These are phyloP conservation scores for Fusarium sacchari DNA, from an alignment of 2,329 filamentous ascomycete genomes.

Conservation along the genomic window DNA sequence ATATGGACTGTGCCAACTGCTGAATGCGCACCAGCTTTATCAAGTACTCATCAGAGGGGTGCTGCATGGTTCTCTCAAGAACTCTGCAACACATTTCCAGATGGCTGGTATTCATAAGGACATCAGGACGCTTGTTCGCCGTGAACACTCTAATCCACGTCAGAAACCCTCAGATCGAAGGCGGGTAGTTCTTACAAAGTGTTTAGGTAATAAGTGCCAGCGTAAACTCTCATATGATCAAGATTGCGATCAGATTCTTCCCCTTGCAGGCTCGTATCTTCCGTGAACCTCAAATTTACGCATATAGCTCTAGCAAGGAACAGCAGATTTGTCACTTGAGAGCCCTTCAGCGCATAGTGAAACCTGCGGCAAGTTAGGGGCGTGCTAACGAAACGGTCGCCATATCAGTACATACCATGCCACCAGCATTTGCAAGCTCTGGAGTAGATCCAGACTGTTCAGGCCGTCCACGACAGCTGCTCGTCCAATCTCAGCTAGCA, in stretches of 20 bases:
- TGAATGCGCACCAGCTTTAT: slow-evolving; percentile 59
- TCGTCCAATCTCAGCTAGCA: slow-evolving; percentile 56
- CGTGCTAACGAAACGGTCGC: background rate
- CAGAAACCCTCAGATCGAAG: background rate
- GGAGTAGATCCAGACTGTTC: slow-evolving; percentile 59
- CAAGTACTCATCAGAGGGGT: slow-evolving; percentile 56
- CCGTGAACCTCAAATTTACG: slow-evolving; percentile 52
- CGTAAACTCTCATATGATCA: slow-evolving; percentile 59
- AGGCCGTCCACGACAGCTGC: slow-evolving; percentile 54
- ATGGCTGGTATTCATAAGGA: slow-evolving; percentile 58
- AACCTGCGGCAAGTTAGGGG: slow-evolving; percentile 50
- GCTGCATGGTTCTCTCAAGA: slow-evolving; percentile 55
- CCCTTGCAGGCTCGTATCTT: slow-evolving; percentile 34
- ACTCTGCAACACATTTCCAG: slow-evolving; percentile 56
- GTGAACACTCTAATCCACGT: slow-evolving; percentile 51
- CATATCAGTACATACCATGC: slow-evolving; percentile 53
- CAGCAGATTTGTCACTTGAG: slow-evolving; percentile 60
- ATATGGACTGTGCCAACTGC: slow-evolving; percentile 59
- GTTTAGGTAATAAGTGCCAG: slow-evolving; percentile 61
- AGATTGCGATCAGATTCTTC: slow-evolving; percentile 45
- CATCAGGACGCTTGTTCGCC: slow-evolving; percentile 59
- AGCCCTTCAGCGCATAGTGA: slow-evolving; percentile 60
- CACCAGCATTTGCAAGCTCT: slow-evolving; percentile 57
- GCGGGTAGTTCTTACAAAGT: slow-evolving; percentile 53
- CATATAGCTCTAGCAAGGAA: slow-evolving; percentile 60